Conservation (phyloP, 1,284 basidiomycete species). For the Caloboletus firmus region DNA sequence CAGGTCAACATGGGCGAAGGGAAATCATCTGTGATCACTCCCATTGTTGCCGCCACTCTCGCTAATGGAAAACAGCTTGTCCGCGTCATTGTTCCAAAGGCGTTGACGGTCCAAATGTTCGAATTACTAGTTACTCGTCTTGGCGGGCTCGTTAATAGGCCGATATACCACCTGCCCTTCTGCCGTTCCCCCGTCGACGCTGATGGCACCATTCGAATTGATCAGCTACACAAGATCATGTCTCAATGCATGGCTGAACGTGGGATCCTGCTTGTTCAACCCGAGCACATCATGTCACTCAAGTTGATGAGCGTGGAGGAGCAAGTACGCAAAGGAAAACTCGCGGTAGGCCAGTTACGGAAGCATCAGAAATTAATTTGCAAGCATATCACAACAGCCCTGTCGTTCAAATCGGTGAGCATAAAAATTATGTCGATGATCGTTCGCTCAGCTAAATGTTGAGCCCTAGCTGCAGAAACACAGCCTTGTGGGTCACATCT, state of each 20-base stretch:
- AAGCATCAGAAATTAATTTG: not conserved
- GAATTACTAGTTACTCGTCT: conserved; percentile 44
- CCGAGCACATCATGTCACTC: not conserved
- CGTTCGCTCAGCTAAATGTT: not conserved
- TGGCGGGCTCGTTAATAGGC: conserved; percentile 43
- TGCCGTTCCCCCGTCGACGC: conserved; percentile 29
- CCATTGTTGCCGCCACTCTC: conserved; percentile 41
- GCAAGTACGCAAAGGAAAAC: not conserved
- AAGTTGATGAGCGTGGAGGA: not conserved
- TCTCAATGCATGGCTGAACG: not conserved
- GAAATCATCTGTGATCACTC: conserved; percentile 52
- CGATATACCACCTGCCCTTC: conserved; percentile 49
- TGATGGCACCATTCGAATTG: rapidly evolving
- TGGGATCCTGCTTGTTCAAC: not conserved
- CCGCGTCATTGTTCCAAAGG: conserved; percentile 50
- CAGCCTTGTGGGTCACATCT: not conserved
- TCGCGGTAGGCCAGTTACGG: rapidly evolving
- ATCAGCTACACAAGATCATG: not conserved
- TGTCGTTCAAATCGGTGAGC: not conserved
- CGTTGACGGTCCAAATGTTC: conserved; percentile 46
- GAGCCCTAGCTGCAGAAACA: not conserved
- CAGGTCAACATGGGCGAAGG: not conserved
- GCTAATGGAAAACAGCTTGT: conserved; percentile 45
- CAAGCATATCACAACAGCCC: not conserved
- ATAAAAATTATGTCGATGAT: not conserved